Percentiles rank a stretch among this genome's conserved stretches.
Conservation (phyloP, 176 grass and related monocot genomes). For the Alopecurus myosuroides region DNA sequence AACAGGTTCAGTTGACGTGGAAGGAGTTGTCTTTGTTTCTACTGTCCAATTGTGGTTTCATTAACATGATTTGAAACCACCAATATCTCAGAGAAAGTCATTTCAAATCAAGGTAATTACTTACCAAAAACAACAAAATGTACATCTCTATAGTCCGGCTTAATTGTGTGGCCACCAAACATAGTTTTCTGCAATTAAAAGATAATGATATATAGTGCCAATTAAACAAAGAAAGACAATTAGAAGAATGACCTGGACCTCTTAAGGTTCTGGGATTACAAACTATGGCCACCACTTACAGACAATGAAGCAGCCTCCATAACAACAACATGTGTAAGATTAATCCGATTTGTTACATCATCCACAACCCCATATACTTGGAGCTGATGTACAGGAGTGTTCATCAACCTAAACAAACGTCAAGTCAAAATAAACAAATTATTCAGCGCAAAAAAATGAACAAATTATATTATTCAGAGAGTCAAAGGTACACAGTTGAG, state of each 20-base stretch:
- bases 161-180: constrained; percentile 76
- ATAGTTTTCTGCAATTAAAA: constrained; percentile 81
- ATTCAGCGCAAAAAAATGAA: no score
- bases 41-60: not conserved
- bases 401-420: constrained; percentile 73
- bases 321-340: constrained; percentile 89
- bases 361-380: constrained; percentile 94
- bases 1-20: not conserved
- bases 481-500: not conserved
- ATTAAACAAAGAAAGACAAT: not conserved
- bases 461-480: not conserved
- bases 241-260: not conserved
- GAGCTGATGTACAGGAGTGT: constrained; percentile 65
- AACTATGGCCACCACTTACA: constrained; percentile 49
- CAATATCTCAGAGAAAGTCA: not conserved
- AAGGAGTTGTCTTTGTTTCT: not conserved
- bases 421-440: not conserved
- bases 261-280: not conserved
- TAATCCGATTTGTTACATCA: constrained; percentile 92
- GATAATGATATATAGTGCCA: not conserved
- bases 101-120: not conserved
- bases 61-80: not conserved
- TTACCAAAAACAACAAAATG: constrained; percentile 95
- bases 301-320: constrained; percentile 97
- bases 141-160: constrained; percentile 78